A percentile compares a stretch with the other conserved stretches of the same genome.
phyloP scores from a whole-genome alignment of 345 rosid genomes.

The Noccaea bulbosa region DNA sequence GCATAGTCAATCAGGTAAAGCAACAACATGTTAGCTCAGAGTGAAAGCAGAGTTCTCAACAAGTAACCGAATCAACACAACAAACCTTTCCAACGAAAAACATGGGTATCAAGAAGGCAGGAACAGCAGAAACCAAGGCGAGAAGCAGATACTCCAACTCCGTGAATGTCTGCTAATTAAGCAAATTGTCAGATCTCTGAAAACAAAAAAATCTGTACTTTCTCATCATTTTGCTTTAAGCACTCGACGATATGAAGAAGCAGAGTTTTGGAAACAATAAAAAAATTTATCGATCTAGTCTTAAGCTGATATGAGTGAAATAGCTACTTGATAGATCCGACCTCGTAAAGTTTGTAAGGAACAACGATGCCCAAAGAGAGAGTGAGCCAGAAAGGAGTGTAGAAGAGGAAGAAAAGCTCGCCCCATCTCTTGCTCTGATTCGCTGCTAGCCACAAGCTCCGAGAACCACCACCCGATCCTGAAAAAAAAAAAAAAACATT shows the following conservation, averaged over 20 bases:
- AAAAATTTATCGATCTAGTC: too few species aligned
- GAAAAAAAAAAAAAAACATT: too few species aligned
- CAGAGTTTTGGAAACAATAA: too few species aligned
- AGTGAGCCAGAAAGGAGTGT: slow-evolving; percentile 97
- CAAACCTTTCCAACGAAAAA: slow-evolving; percentile 74
- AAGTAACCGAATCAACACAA: slow-evolving; percentile 9
- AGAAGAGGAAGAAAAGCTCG: slow-evolving; percentile 87
- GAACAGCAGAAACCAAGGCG: slow-evolving; percentile 79
- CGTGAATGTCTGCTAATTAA: slow-evolving; percentile 65
- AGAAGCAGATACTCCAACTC: slow-evolving; percentile 90
- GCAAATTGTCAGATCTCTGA: slow-evolving; percentile 6
- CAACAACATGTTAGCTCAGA: background rate
- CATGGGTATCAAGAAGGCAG: slow-evolving; percentile 73
- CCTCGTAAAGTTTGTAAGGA: slow-evolving; percentile 96
- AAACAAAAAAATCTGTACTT: background rate
- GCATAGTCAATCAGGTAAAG: background rate
- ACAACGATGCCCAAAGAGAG: slow-evolving; percentile 82
- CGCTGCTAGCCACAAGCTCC: slow-evolving; percentile 74
- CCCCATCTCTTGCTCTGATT: slow-evolving; percentile 97
- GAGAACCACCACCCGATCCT: slow-evolving; percentile 33
- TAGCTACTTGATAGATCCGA: background rate
- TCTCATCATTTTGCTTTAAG: too few species aligned
- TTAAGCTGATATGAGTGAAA: too few species aligned
- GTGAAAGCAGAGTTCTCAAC: background rate
- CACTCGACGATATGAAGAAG: too few species aligned